These are phyloP conservation scores for Trichosporon sp. DNA, from an alignment of 1,284 basidiomycete genomes.

Conservation along the genomic window DNA sequence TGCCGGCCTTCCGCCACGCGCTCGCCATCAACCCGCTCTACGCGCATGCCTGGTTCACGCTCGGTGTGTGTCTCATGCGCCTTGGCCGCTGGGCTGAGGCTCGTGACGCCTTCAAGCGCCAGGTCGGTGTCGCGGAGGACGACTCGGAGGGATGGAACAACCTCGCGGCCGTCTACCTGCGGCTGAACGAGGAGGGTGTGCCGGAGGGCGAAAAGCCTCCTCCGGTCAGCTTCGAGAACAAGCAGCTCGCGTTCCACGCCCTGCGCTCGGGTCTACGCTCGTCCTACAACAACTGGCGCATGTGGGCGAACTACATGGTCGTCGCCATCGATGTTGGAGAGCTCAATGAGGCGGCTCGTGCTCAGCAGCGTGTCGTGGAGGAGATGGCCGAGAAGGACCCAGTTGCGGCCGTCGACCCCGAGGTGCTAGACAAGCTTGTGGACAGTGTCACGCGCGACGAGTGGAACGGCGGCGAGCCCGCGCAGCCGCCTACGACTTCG, in stretches of 20 bases:
- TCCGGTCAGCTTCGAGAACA: constrained; percentile 56
- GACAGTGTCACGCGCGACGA: constrained; percentile 69
- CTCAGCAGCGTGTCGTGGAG: constrained; percentile 76
- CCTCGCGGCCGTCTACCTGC: constrained; percentile 88
- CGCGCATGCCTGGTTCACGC: constrained; percentile 87
- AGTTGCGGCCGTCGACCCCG: constrained; percentile 65
- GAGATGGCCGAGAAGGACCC: constrained; percentile 62
- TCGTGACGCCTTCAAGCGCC: constrained; percentile 75
- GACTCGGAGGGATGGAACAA: constrained; percentile 99
- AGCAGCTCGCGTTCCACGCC: constrained; percentile 87
- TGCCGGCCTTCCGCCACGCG: constrained; percentile 66
- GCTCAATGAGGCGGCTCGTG: constrained; percentile 78
- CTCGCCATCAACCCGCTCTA: constrained; percentile 84
- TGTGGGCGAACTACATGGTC: constrained; percentile 98
- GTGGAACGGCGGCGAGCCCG: constrained; percentile 39
- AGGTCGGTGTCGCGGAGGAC: constrained; percentile 87
- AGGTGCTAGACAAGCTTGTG: constrained; percentile 81
- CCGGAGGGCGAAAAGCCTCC: constrained; percentile 29
- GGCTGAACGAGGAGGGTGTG: constrained; percentile 57
- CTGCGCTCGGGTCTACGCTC: constrained; percentile 82
- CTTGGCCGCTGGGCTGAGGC: constrained; percentile 78
- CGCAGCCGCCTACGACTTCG: constrained; percentile 47
- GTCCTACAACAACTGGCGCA: constrained; percentile 88
- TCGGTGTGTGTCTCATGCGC: constrained; percentile 83
- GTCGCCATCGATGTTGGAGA: constrained; percentile 91